Base-by-base conservation (phyloP, 163 green algal genomes). In the Prototheca wickerhamii region DNA sequence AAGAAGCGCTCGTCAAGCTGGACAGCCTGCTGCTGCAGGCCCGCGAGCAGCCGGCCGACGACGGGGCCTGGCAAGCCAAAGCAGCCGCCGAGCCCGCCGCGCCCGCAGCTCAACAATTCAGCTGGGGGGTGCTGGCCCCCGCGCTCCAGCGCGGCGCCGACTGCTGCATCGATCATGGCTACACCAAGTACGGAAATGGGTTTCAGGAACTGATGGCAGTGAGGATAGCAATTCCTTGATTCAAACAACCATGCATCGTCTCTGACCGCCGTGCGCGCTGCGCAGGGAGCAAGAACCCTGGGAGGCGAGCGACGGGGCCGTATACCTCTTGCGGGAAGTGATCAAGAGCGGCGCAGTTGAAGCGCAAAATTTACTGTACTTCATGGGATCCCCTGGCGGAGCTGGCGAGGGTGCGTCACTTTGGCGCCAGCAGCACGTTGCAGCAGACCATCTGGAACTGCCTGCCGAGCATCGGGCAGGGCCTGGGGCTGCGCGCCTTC, bases 261-360 rank as follows among this genome's bases (percentile, higher is more conserved):
- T 25, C 54, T 17, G 21, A 20, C 54, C 12, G 10, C 23, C 18
- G 28, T 50, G 18, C 0, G 0, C 64, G n/a, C n/a, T 44, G n/a
- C n/a, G n/a, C 75, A 88, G 86, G 58, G 75, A 76, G 7, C 84
- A 82, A 52, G 69, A 94, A 71, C 77, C 84, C 1, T 95, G 87
- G 88, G 88, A 95, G 73, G 84, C 83, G 4, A 84, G 77, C 0
- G 88, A 95, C 43, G 88, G 88, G 1, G 83, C 79, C 1, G 66
- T 92, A 5, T 83, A 87, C 73, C 73, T 93, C 52, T 32, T 94
- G 29, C 37, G 75, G 10, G 81, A 90, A 64, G 69, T 89, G 53
- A 65, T 75, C 2, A 40, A 34, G 18, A 35, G 70, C 17, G 56
- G 37, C 21, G 46, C 64, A 0, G 21, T 53, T 20, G 12, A 40